Evolutionary conservation across 768 basidiomycete genomes (phyloP).

Genomic region (Leucocoprinus leucothites): DNA sequence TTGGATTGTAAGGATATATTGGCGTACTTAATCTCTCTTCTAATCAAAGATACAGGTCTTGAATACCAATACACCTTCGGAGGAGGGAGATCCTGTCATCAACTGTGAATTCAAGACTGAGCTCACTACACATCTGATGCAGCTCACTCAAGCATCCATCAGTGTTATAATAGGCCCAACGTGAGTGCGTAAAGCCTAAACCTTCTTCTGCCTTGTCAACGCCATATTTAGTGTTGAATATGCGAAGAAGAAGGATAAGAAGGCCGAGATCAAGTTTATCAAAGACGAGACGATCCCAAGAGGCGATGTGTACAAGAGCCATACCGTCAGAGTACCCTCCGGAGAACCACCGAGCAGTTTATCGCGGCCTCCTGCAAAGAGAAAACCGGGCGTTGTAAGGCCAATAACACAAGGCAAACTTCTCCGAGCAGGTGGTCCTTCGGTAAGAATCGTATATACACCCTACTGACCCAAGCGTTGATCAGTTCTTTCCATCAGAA

Average conservation of each 20-base stretch:
- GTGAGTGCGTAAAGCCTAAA: conserved; percentile 51
- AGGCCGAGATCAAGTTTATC: conserved; percentile 77
- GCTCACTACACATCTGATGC: conserved; percentile 76
- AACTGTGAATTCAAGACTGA: conserved; percentile 96
- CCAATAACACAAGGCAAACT: conserved; percentile 86
- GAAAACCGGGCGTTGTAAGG: conserved; percentile 82
- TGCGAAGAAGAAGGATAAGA: conserved; percentile 96
- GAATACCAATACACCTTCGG: conserved; percentile 65
- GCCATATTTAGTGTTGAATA: conserved; percentile 66
- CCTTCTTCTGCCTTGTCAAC: background rate
- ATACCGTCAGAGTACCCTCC: conserved; percentile 81
- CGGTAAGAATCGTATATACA: conserved; percentile 37
- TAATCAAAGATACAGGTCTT: conserved; percentile 47
- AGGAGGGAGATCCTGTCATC: conserved; percentile 94
- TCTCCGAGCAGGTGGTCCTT: conserved; percentile 73
- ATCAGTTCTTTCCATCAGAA: conserved; percentile 33
- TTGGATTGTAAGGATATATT: conserved; percentile 71
- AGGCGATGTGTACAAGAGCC: conserved; percentile 91
- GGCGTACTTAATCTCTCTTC: background rate
- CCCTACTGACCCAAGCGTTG: background rate
- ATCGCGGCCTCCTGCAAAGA: conserved; percentile 81
- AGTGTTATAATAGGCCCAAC: conserved; percentile 70
- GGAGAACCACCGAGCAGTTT: conserved; percentile 83
- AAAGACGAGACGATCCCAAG: conserved; percentile 83
- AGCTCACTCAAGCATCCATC: conserved; percentile 74